These are phyloP conservation scores for Beta corolliflora DNA, from an alignment of 179 eudicot species.

Conservation along the genomic window DNA sequence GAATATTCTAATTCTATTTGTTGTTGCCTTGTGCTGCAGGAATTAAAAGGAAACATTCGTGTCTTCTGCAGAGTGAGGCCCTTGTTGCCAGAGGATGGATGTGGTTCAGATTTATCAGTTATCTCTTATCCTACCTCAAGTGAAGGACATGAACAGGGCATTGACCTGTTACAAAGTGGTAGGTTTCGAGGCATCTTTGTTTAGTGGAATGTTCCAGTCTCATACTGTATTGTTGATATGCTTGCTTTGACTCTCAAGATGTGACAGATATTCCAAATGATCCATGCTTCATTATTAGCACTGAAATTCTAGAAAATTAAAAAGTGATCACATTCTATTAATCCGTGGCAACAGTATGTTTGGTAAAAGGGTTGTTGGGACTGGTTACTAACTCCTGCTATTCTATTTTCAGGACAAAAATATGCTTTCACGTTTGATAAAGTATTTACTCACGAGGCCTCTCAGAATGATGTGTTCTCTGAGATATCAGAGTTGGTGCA, in stretches of 20 bases:
- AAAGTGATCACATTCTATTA: not conserved
- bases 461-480: slow-evolving; percentile 65
- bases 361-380: not conserved
- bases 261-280: not conserved
- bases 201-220: not conserved
- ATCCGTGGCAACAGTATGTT: not conserved
- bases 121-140: slow-evolving; percentile 55
- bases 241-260: not conserved
- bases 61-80: slow-evolving; percentile 86
- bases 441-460: slow-evolving; percentile 62
- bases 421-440: slow-evolving; percentile 70
- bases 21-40: slow-evolving; percentile 42
- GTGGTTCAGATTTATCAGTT: slow-evolving; percentile 43
- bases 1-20: not conserved
- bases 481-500: slow-evolving; percentile 83
- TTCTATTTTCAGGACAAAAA: slow-evolving; percentile 56
- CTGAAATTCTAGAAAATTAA: not conserved
- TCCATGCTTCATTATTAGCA: not conserved
- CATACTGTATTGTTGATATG: not conserved
- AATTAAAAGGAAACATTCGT: slow-evolving; percentile 81
- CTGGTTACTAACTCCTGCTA: not conserved
- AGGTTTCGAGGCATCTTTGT: slow-evolving; percentile 11
- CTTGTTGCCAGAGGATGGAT: slow-evolving; percentile 63
- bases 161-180: slow-evolving; percentile 67
- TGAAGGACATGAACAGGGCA: slow-evolving; percentile 66